phyloP scores from a whole-genome alignment of 768 basidiomycete genomes.

The Tephrocybe sp. region DNA sequence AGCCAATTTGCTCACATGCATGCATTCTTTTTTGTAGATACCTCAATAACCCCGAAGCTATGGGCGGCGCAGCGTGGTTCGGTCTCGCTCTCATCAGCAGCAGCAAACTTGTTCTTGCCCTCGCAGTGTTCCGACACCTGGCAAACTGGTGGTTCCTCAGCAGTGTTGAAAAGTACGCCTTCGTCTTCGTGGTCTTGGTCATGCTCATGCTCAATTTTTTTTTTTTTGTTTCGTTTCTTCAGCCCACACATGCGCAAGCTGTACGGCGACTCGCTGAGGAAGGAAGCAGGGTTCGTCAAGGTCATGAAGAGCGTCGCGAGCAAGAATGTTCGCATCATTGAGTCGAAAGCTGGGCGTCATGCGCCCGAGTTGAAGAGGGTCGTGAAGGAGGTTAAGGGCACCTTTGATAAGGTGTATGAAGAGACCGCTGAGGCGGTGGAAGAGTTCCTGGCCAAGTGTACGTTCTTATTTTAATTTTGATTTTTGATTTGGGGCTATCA shows the following conservation, averaged over 20 bases:
- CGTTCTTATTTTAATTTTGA: conserved; percentile 29
- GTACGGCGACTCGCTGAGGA: conserved; percentile 90
- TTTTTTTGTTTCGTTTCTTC: not conserved
- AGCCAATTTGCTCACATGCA: not conserved
- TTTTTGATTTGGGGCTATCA: too few relatives aligned
- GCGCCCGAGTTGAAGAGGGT: conserved; percentile 77
- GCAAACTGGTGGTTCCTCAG: conserved; percentile 97
- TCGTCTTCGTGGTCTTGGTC: not conserved
- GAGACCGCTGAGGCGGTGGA: conserved; percentile 92
- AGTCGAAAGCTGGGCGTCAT: conserved; percentile 75
- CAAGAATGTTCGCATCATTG: conserved; percentile 74
- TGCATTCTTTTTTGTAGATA: too few relatives aligned
- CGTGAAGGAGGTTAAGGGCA: conserved; percentile 88
- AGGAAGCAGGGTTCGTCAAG: conserved; percentile 96
- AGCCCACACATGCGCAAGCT: conserved; percentile 99
- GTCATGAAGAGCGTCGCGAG: conserved; percentile 93
- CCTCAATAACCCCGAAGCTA: conserved; percentile 92
- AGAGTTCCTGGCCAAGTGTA: conserved; percentile 90
- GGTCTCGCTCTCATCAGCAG: conserved; percentile 90
- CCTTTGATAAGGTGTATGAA: conserved; percentile 93
- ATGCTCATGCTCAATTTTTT: not conserved
- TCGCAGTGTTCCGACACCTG: conserved; percentile 83
- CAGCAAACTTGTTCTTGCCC: conserved; percentile 83
- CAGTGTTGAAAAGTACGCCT: conserved; percentile 82
- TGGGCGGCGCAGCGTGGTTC: conserved; percentile 95